Evolutionary conservation across 2,329 filamentous ascomycete species (phyloP), one percentile per base, ranked within the genome.

Genomic region (Mycosphaerella sp.): DNA sequence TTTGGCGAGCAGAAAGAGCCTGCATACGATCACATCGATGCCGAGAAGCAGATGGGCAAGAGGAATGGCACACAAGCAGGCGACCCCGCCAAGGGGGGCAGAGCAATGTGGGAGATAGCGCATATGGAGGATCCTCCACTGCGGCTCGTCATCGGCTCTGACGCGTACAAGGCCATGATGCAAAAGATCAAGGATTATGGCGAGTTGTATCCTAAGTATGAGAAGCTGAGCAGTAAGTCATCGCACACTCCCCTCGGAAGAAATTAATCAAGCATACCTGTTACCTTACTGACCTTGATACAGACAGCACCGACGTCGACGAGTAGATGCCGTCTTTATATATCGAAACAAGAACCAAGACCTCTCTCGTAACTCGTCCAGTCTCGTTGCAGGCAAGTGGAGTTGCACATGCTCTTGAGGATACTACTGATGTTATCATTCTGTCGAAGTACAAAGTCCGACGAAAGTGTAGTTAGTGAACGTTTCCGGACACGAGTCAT

Each of bases 81-180:
- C 2, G 77, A 81, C 52, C 73, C 77, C 2, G 55, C 57, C 0
- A 77, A 79, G 60, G 30, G 30, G 6, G 30, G 30, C 10, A 34
- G 30, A 41, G 17, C 39, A 41, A 12, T 80, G 67, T 79, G 80
- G 57, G 75, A 81, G 46, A 60, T 82, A 13, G 78, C 76, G 1
- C 69, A 73, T 34, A 73, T 77, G 70, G 60, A 75, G 10, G 71
- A 78, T 12, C 76, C 75, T 3, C 79, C 79, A 3, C 58, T 81
- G 6, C 67, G 79, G 27, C 71, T 77, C 12, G 70, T 78, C 0
- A 67, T 82, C 9, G 79, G 79, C 0, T 76, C 70, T 0, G 79
- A 81, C 64, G 75, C 76, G 0, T 80, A 75, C 62, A 59, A 61
- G 1, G 66, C 56, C 4, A 72, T 82, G 17, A 75, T 69, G 56